Evolutionary conservation across 1,284 basidiomycete species (phyloP), one percentile per base, ranked within the genome.

Genomic region (Tilletia caries): DNA sequence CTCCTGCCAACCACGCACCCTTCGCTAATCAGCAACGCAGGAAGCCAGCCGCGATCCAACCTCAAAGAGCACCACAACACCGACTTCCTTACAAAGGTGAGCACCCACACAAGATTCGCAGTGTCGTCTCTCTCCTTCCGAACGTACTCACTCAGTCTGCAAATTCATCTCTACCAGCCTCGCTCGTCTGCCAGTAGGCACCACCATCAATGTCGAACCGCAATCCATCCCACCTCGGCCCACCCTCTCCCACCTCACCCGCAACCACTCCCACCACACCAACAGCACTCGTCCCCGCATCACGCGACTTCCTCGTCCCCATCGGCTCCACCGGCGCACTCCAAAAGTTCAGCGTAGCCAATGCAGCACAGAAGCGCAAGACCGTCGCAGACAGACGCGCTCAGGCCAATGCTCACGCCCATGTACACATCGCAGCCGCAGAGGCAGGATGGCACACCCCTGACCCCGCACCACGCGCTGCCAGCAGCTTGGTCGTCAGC

Each of bases 281-380:
- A 8, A 33, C 58, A 6, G 58, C 58, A 13, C 64, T 46, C 64
- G 33, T 37, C 3, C 58, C 60, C 23, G 32, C 64, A 23, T 65
- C 75, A 1, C 71, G 77, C 41, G 74, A 79, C 71, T 80, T 80
- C 64, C 71, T 79, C 43, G 73, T 80, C 3, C 79, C 79, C 29
- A 78, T 80, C 50, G 79, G 77, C 15, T 67, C 77, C 0, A 80
- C 79, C 20, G 79, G 79, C 4, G 79, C 79, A 10, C 67, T 77
- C n/a, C 77, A 79, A 33, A 79, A 76, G 69, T 72, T 80, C 20
- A 76, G 71, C 43, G 77, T 80, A 52, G 67, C 72, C 10, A 78
- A 69, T 25, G 76, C 79, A 1, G 73, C 74, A 3, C 76, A 79
- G 66, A 67, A 72, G 29, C 71, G 76, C 6, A 72, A 71, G 34